Conservation (phyloP, 2,329 filamentous ascomycete genomes). For the Botrytis cinerea region DNA sequence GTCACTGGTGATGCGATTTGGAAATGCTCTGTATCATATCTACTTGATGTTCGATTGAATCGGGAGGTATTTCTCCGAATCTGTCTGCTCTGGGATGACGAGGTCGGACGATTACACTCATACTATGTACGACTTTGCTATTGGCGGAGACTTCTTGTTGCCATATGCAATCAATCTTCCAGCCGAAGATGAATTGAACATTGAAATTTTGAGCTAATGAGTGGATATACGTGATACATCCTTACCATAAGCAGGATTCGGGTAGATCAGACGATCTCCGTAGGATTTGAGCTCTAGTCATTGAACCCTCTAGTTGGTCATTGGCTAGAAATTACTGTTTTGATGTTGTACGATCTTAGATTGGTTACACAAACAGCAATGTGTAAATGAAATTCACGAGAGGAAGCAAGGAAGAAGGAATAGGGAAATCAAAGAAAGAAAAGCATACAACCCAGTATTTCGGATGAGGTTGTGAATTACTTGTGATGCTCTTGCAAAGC, state of each 20-base stretch:
- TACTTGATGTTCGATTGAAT: not conserved
- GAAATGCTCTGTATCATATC: not conserved
- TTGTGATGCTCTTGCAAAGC: not conserved
- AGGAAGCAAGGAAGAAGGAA: conserved; percentile 7
- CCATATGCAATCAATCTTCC: not conserved
- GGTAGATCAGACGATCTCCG: conserved; percentile 25
- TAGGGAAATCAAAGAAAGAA: not conserved
- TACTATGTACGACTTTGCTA: not conserved
- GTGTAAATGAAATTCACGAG: not conserved
- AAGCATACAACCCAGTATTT: not conserved
- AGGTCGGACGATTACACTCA: conserved; percentile 8
- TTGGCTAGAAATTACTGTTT: conserved; percentile 1
- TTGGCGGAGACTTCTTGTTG: not conserved
- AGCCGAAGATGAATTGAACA: not conserved
- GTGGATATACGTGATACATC: not conserved
- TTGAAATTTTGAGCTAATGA: not conserved
- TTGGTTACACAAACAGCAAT: not conserved
- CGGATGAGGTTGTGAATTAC: not conserved
- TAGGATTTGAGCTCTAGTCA: not conserved
- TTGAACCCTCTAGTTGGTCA: conserved; percentile 6
- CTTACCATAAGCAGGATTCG: conserved; percentile 3
- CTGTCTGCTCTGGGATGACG: not conserved
- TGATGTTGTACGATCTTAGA: conserved; percentile 16
- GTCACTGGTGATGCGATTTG: not conserved
- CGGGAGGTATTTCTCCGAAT: not conserved